Conservation (phyloP, 1,284 basidiomycete species). For the Coniferiporia weirii region DNA sequence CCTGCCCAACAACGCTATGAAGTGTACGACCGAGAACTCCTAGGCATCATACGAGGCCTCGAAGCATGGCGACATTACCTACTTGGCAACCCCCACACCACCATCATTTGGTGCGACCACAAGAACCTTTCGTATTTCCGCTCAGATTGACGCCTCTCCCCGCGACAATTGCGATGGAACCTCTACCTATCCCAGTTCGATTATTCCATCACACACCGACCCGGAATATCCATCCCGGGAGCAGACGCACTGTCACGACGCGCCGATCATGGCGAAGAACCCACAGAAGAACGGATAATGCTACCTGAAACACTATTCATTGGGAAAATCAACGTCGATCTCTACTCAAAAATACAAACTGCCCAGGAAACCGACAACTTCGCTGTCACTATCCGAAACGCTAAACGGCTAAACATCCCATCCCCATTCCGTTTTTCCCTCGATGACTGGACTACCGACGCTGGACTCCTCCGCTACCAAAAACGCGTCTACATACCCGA, state of each 20-base stretch:
- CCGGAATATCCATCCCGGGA: constrained; percentile 30
- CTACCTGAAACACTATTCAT: constrained; percentile 26
- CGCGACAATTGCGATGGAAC: constrained; percentile 37
- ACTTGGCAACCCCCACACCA: background rate
- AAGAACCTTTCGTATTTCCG: background rate
- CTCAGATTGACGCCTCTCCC: background rate
- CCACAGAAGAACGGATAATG: constrained; percentile 28
- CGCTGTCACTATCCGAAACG: background rate
- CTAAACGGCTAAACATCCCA: background rate
- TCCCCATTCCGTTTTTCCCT: background rate
- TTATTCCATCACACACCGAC: constrained; percentile 34
- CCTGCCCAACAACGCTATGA: background rate
- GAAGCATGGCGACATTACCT: constrained; percentile 1
- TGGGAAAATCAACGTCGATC: constrained; percentile 13
- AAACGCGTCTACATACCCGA: constrained; percentile 24
- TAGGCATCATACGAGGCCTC: background rate
- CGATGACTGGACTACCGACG: constrained; percentile 16
- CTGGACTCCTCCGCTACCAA: constrained; percentile 18
- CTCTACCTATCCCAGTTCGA: constrained; percentile 31
- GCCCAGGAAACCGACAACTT: background rate
- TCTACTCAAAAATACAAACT: background rate
- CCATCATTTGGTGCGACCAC: constrained; percentile 2
- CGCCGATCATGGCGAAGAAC: constrained; percentile 29
- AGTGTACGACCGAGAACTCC: background rate
- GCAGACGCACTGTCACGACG: constrained; percentile 38